phyloP scores from a whole-genome alignment of 192 early-diverging fungal genomes.

The Coemansia sp. region DNA sequence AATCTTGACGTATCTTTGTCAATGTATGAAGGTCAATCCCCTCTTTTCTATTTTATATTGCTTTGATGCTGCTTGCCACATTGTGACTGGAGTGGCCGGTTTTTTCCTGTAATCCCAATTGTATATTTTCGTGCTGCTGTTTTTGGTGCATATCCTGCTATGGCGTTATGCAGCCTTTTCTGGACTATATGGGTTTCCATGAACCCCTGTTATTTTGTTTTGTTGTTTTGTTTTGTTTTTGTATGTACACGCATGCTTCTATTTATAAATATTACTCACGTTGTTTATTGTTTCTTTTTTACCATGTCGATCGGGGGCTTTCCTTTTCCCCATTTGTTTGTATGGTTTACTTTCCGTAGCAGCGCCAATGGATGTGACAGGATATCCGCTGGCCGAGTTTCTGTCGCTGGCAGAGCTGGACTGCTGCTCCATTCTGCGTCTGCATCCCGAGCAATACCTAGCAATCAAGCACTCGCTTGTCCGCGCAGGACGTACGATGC shows the following conservation, averaged over 20 bases:
- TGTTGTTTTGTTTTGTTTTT: background rate
- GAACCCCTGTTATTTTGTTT: too few species aligned
- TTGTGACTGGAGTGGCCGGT: background rate
- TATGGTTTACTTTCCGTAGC: conserved; percentile 22
- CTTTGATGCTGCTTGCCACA: background rate
- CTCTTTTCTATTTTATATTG: background rate
- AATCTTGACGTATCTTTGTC: conserved; percentile 1
- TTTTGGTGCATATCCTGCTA: too few species aligned
- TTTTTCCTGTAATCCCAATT: background rate
- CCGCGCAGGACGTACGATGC: conserved; percentile 39
- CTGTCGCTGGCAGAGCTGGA: conserved; percentile 40
- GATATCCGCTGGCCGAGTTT: conserved; percentile 31
- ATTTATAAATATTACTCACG: conserved; percentile 4
- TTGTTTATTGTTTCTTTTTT: background rate
- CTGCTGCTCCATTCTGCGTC: conserved; percentile 47
- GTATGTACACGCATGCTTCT: background rate
- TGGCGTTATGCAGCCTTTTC: background rate
- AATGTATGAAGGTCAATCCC: conserved; percentile 4
- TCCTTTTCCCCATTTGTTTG: background rate
- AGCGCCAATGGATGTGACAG: conserved; percentile 44
- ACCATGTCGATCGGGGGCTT: background rate
- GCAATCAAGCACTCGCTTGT: conserved; percentile 48
- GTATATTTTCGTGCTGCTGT: background rate
- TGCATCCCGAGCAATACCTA: conserved; percentile 43
- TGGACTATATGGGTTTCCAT: background rate